Conservation (phyloP, 2,329 filamentous ascomycete genomes). For the Tricladium varicosporioides region DNA sequence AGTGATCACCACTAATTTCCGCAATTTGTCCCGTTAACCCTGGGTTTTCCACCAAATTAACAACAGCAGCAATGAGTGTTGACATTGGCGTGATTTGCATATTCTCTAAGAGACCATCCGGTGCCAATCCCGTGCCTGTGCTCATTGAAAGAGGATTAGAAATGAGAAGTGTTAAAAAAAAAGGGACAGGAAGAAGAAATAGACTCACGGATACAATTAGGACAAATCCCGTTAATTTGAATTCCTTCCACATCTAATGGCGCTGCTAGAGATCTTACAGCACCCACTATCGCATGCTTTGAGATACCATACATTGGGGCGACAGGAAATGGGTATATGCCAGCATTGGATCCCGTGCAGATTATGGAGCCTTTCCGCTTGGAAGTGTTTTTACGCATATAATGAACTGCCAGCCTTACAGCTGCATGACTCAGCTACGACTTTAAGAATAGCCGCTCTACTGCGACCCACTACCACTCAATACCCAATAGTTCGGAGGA, state of each 20-base stretch:
- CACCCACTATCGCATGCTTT: slow-evolving; percentile 47
- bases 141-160: slow-evolving; percentile 37
- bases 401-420: slow-evolving; percentile 48
- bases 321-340: slow-evolving; percentile 49
- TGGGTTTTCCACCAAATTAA: slow-evolving; percentile 41
- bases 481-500: too few species aligned
- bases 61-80: slow-evolving; percentile 44
- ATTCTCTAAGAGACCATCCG: slow-evolving; percentile 41
- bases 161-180: slow-evolving; percentile 2
- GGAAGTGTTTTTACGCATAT: slow-evolving; percentile 45
- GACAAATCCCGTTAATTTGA: slow-evolving; percentile 49
- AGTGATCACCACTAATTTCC: slow-evolving; percentile 50
- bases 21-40: slow-evolving; percentile 44
- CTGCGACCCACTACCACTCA: too few species aligned
- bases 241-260: slow-evolving; percentile 41
- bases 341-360: slow-evolving; percentile 53
- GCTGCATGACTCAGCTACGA: slow-evolving; percentile 33
- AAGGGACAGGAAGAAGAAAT: background rate
- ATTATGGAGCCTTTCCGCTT: slow-evolving; percentile 39
- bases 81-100: slow-evolving; percentile 52
- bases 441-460: background rate
- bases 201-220: slow-evolving; percentile 48
- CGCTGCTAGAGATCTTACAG: slow-evolving; percentile 47
- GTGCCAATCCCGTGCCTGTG: slow-evolving; percentile 38
- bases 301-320: slow-evolving; percentile 49